These are phyloP conservation scores for Sequoiadendron giganteum DNA, from an alignment of 75 land plant species.

Conservation along the genomic window DNA sequence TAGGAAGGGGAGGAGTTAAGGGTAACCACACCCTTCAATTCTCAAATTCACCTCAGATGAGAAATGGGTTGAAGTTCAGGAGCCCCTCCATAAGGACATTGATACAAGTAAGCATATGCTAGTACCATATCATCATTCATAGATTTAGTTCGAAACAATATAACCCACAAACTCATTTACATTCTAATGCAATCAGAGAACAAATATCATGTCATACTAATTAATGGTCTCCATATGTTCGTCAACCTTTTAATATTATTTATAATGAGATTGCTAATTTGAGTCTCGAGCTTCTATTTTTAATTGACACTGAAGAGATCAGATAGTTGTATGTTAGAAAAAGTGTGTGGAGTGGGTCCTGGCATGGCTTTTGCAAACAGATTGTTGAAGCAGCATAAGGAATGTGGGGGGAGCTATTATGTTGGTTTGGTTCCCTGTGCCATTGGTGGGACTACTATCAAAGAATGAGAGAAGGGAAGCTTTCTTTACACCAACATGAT, in stretches of 20 bases:
- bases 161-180: background rate
- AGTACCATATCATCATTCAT: background rate
- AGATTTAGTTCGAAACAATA: background rate
- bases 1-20: slow-evolving; percentile 85
- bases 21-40: slow-evolving; percentile 31
- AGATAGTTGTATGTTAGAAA: background rate
- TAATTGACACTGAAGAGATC: no score
- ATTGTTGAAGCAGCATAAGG: slow-evolving; percentile 19
- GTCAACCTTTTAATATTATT: background rate
- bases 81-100: slow-evolving; percentile 82
- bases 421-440: slow-evolving; percentile 84
- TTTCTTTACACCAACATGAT: slow-evolving; percentile 52
- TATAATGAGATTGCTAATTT: no score
- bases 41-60: slow-evolving; percentile 43
- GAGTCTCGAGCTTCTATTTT: no score
- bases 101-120: slow-evolving; percentile 21
- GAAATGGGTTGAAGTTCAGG: slow-evolving; percentile 70
- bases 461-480: slow-evolving; percentile 55
- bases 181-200: no score
- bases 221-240: background rate
- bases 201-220: no score
- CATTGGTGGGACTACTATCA: slow-evolving; percentile 64
- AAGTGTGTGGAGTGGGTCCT: slow-evolving; percentile 77
- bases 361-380: slow-evolving; percentile 65
- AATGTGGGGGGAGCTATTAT: slow-evolving; percentile 1